These are phyloP conservation scores for Tetraselmis striata DNA, from an alignment of 139 green algal genomes.

Conservation along the genomic window DNA sequence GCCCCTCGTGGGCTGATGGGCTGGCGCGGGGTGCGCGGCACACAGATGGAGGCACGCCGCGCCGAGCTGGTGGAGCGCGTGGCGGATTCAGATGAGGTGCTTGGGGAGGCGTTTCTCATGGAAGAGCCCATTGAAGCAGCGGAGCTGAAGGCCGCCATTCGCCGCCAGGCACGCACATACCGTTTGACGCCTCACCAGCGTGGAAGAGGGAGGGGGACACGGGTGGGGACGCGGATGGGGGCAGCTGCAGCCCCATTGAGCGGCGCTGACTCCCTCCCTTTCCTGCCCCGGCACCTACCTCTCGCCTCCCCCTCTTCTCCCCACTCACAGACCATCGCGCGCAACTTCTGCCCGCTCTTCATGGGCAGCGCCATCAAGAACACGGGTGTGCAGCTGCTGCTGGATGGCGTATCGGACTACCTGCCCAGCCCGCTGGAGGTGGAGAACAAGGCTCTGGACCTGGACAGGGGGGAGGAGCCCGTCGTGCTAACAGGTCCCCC, in stretches of 20 bases:
- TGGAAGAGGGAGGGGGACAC: too few species aligned
- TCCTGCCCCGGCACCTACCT: too few species aligned
- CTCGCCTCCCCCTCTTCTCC: too few species aligned
- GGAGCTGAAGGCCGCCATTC: conserved; percentile 65
- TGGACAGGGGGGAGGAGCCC: conserved; percentile 49
- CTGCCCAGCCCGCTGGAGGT: conserved; percentile 80
- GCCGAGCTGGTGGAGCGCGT: conserved; percentile 68
- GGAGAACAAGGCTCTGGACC: conserved; percentile 68
- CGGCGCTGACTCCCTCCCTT: too few species aligned
- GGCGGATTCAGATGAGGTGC: conserved; percentile 79
- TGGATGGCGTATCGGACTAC: conserved; percentile 86
- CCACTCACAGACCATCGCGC: conserved; percentile 64
- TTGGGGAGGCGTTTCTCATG: conserved; percentile 86
- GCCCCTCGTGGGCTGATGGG: background rate
- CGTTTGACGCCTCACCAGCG: too few species aligned
- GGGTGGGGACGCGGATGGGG: too few species aligned
- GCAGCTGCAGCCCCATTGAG: too few species aligned
- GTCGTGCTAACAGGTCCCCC: conserved; percentile 40
- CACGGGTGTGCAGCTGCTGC: conserved; percentile 70
- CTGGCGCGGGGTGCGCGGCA: background rate
- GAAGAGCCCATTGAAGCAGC: conserved; percentile 66
- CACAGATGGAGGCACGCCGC: conserved; percentile 34
- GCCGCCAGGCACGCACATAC: conserved; percentile 20
- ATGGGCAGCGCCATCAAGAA: conserved; percentile 95
- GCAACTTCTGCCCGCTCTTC: conserved; percentile 87